phyloP scores from a whole-genome alignment of 345 rosid genomes.

The Anastatica hierochuntica region DNA sequence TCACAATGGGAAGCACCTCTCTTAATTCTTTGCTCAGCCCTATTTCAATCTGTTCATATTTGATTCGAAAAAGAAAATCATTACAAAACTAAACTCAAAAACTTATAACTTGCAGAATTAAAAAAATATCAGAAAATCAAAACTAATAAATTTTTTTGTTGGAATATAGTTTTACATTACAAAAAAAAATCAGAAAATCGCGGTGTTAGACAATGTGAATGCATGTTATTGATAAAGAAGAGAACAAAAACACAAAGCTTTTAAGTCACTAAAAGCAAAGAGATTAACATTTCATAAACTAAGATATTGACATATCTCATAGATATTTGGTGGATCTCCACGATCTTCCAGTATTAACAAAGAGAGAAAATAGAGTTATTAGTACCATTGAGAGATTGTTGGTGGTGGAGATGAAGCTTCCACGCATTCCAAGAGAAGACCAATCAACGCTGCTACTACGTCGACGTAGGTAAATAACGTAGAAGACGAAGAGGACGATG shows the following conservation, averaged over 20 bases:
- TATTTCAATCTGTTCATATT: slow-evolving; percentile 41
- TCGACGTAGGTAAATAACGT: slow-evolving; percentile 73
- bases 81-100: slow-evolving; percentile 4
- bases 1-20: slow-evolving; percentile 80
- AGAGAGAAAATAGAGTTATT: slow-evolving; percentile 54
- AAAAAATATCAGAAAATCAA: not conserved
- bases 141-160: no score
- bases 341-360: no score
- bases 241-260: no score
- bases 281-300: no score
- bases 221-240: no score
- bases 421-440: slow-evolving; percentile 59
- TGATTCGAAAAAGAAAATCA: not conserved
- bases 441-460: slow-evolving; percentile 45
- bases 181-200: not conserved
- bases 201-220: no score
- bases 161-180: no score
- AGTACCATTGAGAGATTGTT: slow-evolving; percentile 30
- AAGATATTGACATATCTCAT: no score
- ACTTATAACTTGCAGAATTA: not conserved
- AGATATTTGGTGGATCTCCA: no score
- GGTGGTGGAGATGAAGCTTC: slow-evolving; percentile 48
- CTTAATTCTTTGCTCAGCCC: slow-evolving; percentile 81
- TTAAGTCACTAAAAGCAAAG: no score
- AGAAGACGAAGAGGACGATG: slow-evolving; percentile 61